Percentiles rank a stretch among this genome's conserved stretches.
Conservation (phyloP, 495 filamentous ascomycete genomes). For the Penicillium pulvis region DNA sequence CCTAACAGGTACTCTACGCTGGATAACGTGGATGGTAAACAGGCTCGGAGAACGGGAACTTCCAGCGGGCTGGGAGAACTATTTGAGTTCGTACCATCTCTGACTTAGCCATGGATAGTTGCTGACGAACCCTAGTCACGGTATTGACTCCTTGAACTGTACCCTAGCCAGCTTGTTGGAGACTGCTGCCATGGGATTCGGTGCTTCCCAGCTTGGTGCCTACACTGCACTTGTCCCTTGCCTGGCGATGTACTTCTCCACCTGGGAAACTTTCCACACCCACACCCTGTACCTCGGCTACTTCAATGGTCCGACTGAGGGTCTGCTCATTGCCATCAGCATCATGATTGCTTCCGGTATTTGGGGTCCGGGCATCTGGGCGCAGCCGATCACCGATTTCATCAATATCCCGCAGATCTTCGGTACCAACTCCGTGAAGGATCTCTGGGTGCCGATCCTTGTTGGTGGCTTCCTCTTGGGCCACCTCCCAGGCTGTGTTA, state of each 20-base stretch:
- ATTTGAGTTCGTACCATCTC: constrained; percentile 68
- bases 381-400: constrained; percentile 65
- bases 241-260: constrained; percentile 98
- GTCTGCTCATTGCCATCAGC: constrained; percentile 80
- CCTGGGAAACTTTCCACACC: constrained; percentile 99
- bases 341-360: constrained; percentile 85
- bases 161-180: constrained; percentile 87
- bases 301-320: constrained; percentile 97
- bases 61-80: constrained; percentile 94
- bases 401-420: constrained; percentile 62
- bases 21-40: constrained; percentile 98
- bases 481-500: constrained; percentile 78
- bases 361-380: constrained; percentile 89
- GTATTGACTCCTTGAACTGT: constrained; percentile 97
- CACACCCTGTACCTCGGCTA: constrained; percentile 96
- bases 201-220: constrained; percentile 76
- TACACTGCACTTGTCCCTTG: constrained; percentile 91
- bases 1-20: constrained; percentile 79
- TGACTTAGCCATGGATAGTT: constrained; percentile 6
- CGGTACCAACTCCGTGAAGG: constrained; percentile 68
- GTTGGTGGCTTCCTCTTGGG: constrained; percentile 69
- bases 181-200: constrained; percentile 88
- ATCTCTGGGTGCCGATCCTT: constrained; percentile 85
- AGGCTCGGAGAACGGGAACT: constrained; percentile 90
- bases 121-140: constrained; percentile 64